Conservation (phyloP, 257 asterid genomes). For the Paulownia fortunei region DNA sequence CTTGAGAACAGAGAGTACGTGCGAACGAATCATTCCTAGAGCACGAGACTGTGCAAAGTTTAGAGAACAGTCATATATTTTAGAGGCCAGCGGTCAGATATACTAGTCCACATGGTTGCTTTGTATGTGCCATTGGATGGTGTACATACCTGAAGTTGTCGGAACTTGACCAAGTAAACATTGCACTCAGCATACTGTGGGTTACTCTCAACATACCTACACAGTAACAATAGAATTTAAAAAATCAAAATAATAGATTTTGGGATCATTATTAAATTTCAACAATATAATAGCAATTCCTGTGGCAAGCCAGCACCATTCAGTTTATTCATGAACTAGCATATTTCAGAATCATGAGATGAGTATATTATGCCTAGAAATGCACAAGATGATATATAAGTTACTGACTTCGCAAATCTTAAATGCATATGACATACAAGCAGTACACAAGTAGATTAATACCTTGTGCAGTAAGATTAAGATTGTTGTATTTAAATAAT, state of each 20-base stretch:
- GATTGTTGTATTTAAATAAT: conserved; percentile 2
- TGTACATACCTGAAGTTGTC: conserved; percentile 90
- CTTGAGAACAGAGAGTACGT: conserved; percentile 82
- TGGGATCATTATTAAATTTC: conserved; percentile 4
- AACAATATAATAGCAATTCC: conserved; percentile 22
- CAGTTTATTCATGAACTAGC: conserved; percentile 22
- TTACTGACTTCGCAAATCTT: conserved; percentile 18
- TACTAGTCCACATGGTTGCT: conserved; percentile 10
- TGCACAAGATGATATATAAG: not conserved
- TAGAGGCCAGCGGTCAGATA: conserved; percentile 29
- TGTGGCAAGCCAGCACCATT: conserved; percentile 11
- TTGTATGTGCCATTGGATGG: conserved; percentile 13
- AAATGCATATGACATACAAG: conserved; percentile 15
- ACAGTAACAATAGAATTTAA: conserved; percentile 28
- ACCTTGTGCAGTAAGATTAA: conserved; percentile 25
- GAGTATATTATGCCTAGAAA: conserved; percentile 24
- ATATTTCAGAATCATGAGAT: conserved; percentile 31
- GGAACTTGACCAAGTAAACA: conserved; percentile 96
- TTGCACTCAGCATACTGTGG: conserved; percentile 99
- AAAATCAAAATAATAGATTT: conserved; percentile 11
- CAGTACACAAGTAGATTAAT: conserved; percentile 18
- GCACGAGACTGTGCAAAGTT: conserved; percentile 84
- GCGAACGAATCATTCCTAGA: conserved; percentile 93
- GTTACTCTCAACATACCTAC: conserved; percentile 93
- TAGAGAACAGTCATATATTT: conserved; percentile 25